Conservation (phyloP, 164 flowering plant species). For the Aristolochia fimbriata region DNA sequence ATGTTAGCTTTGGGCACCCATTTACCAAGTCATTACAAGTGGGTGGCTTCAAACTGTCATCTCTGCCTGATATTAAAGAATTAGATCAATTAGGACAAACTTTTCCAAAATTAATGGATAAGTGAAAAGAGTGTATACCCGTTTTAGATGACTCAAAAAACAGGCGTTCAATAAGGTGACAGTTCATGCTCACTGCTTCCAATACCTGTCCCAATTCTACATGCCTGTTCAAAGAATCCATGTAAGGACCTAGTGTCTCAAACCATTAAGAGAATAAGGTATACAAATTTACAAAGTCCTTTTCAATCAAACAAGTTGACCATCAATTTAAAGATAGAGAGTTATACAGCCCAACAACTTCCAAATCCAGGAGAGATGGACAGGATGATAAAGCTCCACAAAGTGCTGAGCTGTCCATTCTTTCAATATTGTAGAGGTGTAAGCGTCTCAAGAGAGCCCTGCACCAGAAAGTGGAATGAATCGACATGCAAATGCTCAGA, state of each 20-base stretch:
- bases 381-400: conserved; percentile 60
- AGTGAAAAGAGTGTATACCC: conserved; percentile 27
- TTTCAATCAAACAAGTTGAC: background rate
- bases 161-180: conserved; percentile 66
- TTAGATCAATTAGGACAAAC: conserved; percentile 5
- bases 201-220: conserved; percentile 68
- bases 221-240: conserved; percentile 35
- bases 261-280: too few species aligned
- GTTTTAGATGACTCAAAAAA: conserved; percentile 71
- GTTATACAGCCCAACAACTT: conserved; percentile 92
- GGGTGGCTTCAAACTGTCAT: conserved; percentile 71
- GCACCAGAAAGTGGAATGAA: too few species aligned
- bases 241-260: conserved; percentile 5
- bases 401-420: conserved; percentile 63
- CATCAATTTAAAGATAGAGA: background rate
- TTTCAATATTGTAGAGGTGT: conserved; percentile 81
- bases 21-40: conserved; percentile 66
- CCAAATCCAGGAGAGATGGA: conserved; percentile 70
- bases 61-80: conserved; percentile 50
- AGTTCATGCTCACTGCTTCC: conserved; percentile 58
- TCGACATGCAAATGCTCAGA: too few species aligned
- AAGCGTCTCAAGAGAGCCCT: conserved; percentile 67
- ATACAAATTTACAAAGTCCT: too few species aligned
- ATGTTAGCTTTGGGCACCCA: conserved; percentile 60
- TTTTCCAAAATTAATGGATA: background rate